phyloP scores from a whole-genome alignment of 108 stramenopile genomes.

The Cyclotella sp. region DNA sequence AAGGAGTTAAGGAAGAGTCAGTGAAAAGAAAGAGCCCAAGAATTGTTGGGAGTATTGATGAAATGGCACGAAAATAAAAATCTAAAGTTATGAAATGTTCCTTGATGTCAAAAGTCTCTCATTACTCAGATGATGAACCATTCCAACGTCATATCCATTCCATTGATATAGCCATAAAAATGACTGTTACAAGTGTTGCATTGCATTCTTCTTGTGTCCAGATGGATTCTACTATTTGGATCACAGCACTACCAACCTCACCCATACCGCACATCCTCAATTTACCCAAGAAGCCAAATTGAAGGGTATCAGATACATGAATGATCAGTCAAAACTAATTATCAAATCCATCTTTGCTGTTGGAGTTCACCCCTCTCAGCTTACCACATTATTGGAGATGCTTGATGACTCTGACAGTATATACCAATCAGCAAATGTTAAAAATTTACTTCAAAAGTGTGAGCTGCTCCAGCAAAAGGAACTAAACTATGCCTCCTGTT shows the following conservation, averaged over 20 bases:
- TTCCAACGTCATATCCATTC: too few relatives aligned
- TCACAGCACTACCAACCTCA: neutral
- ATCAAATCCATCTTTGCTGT: neutral
- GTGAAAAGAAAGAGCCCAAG: neutral
- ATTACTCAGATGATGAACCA: constrained; percentile 4
- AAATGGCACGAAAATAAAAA: neutral
- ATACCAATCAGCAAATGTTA: neutral
- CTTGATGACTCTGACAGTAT: neutral
- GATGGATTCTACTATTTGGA: neutral
- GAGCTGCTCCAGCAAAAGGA: neutral
- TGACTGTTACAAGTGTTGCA: neutral
- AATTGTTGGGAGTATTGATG: neutral
- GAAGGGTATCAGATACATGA: neutral
- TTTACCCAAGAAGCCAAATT: neutral
- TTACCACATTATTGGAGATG: neutral
- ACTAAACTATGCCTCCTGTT: neutral
- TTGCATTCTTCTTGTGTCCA: neutral
- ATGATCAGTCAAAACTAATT: neutral
- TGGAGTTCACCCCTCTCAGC: neutral
- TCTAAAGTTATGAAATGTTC: neutral
- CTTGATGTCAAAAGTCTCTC: too few relatives aligned
- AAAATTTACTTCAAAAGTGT: neutral
- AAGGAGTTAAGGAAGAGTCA: neutral
- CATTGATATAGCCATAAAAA: neutral
- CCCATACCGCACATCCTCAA: neutral